Evolutionary conservation across 139 green algal genomes (phyloP), one percentile per base, ranked within the genome.

Genomic region (Raphidocelis subcapitata): DNA sequence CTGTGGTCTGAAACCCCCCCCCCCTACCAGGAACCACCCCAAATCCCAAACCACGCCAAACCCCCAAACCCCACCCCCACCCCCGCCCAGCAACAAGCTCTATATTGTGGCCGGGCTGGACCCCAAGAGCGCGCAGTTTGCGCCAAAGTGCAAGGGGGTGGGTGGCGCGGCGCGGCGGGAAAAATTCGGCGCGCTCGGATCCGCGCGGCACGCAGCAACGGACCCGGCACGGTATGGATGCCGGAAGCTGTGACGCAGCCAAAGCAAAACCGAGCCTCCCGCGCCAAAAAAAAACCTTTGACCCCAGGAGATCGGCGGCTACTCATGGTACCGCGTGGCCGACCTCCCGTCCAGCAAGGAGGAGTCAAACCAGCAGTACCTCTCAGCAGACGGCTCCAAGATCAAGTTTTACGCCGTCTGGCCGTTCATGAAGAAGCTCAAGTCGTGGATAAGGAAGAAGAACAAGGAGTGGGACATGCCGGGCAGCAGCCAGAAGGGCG

Each of bases 351-450:
- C 79, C 20, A 84, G 79, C 0, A 54, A 77, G 24, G 81, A 89
- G 1, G 85, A 92, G 54, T 83, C 81, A 49, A 78, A 67, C 32
- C 82, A 89, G 74, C 80, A 82, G 24, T 95, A 90, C 80, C 71
- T 89, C 26, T 89, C 82, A 41, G 72, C 76, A 2, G 84, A 86
- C 24, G 92, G 92, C 51, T 72, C 66, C 32, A 81, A 82, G 52
- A 88, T 94, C 81, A 85, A 81, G 54, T 97, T 96, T 78, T 96
- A 88, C 73, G 91, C 87, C 71, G 92, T 96, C 31, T 92, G 85
- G 81, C 83, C 79, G 4, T 92, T 86, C 65, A 63, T 92, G 14
- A 87, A 84, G 76, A 75, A 81, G 55, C 68, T 92, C 47, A 70
- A 70, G 20, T 65, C 57, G 49, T 92, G 87, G 87, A 88, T 92